phyloP scores from a whole-genome alignment of 176 grass and related monocot genomes.

The Microstegium vimineum region DNA sequence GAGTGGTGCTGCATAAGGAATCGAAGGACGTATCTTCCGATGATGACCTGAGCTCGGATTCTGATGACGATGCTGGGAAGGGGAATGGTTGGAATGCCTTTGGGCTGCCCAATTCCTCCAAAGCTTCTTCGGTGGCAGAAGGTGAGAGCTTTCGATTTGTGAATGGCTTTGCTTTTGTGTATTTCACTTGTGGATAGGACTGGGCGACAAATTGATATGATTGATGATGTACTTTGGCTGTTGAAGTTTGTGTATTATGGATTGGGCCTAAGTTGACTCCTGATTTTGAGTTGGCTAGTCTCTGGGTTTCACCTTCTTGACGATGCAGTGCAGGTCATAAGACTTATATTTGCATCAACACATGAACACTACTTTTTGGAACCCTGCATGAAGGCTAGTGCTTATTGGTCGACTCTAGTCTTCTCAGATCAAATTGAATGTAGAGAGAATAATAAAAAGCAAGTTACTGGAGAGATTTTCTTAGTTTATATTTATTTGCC shows the following conservation, averaged over 20 bases:
- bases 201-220: neutral
- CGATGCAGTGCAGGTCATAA: neutral
- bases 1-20: constrained; percentile 34
- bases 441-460: neutral
- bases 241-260: neutral
- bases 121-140: constrained; percentile 37
- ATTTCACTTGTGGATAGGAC: neutral
- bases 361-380: neutral
- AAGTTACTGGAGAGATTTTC: neutral
- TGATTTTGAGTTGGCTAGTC: neutral
- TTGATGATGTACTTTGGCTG: neutral
- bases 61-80: constrained; percentile 40
- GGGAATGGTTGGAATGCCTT: constrained; percentile 22
- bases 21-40: constrained; percentile 32
- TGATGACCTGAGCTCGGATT: constrained; percentile 59
- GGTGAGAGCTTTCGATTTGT: neutral
- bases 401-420: neutral
- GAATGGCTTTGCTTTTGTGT: neutral
- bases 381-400: neutral
- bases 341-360: neutral
- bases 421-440: neutral
- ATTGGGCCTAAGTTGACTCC: neutral
- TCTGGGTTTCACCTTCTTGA: neutral
- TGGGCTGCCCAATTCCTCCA: constrained; percentile 38
- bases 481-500: neutral